Evolutionary conservation across 805 yeast species (phyloP), one percentile per base, ranked within the genome.

Genomic region (Suhomyces tanzawaensis): DNA sequence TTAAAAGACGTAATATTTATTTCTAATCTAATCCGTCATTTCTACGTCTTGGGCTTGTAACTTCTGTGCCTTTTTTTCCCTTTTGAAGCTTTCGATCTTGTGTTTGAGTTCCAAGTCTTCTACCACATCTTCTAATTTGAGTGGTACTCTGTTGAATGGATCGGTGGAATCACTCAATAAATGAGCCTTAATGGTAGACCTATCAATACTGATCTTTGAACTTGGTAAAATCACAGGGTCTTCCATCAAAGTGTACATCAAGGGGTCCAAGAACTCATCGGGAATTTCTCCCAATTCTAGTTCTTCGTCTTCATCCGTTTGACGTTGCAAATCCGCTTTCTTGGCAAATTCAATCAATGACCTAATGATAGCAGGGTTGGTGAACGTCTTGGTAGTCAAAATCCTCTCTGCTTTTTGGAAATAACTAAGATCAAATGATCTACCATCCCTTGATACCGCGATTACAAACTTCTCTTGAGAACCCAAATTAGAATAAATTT

Each of bases 211-310:
- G 14, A 90, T 78, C 46, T 79, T 83, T 1, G 96, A 87, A 7
- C 85, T 72, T 7, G 99, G 99, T 51, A 93, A 72, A n/a, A 76
- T 82, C 4, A 93, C 99, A 0, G 99, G 99, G 58, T 93, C 95
- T 49, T 81, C 85, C 99, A 93, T 93, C 34, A 93, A 58, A 1
- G 96, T 86, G 60, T 73, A 93, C 98, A 93, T 91, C 52, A 93
- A 76, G 11, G 99, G 99, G 68, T 93, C 99, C 50, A 93, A 75
- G 57, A 82, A 93, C 59, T 93, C 98, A 57, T 93, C 99, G 0
- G 99, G 99, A 13, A 86, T 76, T 37, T 93, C 99, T 18, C 95
- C 97, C 49, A 87, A 71, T 56, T 88, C 96, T 45, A 78, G 55
- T 46, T 91, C 97, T 55, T 87, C 95, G 45, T 79, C 85, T 48